phyloP scores from a whole-genome alignment of 345 rosid species.

The Aquilaria yunnanensis region DNA sequence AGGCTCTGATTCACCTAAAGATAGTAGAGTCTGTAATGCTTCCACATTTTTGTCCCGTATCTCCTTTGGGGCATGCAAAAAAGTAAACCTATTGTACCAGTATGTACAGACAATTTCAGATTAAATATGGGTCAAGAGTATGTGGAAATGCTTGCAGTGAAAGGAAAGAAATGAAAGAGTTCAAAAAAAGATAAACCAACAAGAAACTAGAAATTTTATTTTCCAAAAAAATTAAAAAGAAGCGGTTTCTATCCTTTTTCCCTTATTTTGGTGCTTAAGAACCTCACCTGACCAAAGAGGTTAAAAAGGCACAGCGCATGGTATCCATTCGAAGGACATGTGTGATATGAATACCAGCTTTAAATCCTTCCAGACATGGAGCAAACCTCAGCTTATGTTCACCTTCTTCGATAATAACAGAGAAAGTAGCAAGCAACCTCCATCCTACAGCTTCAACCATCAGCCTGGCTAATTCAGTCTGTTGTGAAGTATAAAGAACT shows the following conservation, averaged over 20 bases:
- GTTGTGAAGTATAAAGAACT: slow-evolving; percentile 68
- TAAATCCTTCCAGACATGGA: slow-evolving; percentile 98
- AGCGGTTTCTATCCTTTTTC: neutral
- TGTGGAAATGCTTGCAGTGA: neutral
- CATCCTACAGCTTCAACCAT: slow-evolving; percentile 99
- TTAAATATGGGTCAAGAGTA: neutral
- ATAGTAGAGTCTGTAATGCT: slow-evolving; percentile 82
- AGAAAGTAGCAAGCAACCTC: slow-evolving; percentile 96
- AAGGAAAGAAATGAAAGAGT: neutral
- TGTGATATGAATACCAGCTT: slow-evolving; percentile 91
- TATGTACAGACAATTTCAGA: neutral
- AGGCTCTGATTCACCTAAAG: slow-evolving; percentile 66
- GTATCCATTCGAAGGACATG: slow-evolving; percentile 98
- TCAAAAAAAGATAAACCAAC: slow-evolving; percentile 6
- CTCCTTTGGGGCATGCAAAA: slow-evolving; percentile 97
- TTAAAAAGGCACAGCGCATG: slow-evolving; percentile 96
- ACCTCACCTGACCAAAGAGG: slow-evolving; percentile 87
- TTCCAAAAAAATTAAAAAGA: neutral
- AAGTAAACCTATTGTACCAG: slow-evolving; percentile 67
- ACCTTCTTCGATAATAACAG: slow-evolving; percentile 98
- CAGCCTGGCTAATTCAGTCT: slow-evolving; percentile 79
- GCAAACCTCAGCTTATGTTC: slow-evolving; percentile 87
- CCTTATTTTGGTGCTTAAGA: neutral
- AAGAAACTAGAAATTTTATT: neutral
- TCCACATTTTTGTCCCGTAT: slow-evolving; percentile 97